Evolutionary conservation across 2,329 filamentous ascomycete genomes (phyloP).

Genomic region (Monosporascus sp.): DNA sequence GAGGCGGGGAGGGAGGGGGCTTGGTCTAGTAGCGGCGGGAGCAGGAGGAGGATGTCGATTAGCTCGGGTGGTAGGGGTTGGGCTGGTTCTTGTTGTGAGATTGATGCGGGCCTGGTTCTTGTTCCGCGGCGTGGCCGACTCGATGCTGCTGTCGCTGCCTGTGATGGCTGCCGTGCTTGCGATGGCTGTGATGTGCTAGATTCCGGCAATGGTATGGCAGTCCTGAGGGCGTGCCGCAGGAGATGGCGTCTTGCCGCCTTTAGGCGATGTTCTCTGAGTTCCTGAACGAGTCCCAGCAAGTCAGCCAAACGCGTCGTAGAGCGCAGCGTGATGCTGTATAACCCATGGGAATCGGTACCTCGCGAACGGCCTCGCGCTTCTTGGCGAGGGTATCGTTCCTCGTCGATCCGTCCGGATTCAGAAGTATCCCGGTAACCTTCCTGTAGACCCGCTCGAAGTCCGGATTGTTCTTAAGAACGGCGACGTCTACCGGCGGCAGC

Average conservation of each 20-base stretch:
- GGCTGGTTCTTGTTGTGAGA: constrained; percentile 12
- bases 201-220: constrained; percentile 27
- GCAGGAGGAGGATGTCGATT: constrained; percentile 48
- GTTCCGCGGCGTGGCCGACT: constrained; percentile 1
- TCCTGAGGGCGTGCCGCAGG: constrained; percentile 44
- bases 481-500: constrained; percentile 53
- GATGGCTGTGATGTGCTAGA: constrained; percentile 17
- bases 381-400: constrained; percentile 44
- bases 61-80: constrained; percentile 38
- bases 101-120: constrained; percentile 18
- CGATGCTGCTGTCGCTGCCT: constrained; percentile 6
- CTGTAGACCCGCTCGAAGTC: constrained; percentile 55
- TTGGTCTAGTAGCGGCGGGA: constrained; percentile 43
- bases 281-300: constrained; percentile 27
- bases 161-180: constrained; percentile 13
- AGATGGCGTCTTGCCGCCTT: constrained; percentile 45
- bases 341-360: constrained; percentile 33
- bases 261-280: constrained; percentile 44
- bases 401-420: constrained; percentile 55
- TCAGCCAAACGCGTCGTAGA: not conserved
- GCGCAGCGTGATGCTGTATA: not conserved
- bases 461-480: constrained; percentile 51
- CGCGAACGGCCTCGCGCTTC: constrained; percentile 42
- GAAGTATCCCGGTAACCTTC: constrained; percentile 46
- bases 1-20: constrained; percentile 30